These are phyloP conservation scores for Perkinsus olseni DNA, from an alignment of 169 alveolate species.

Conservation along the genomic window DNA sequence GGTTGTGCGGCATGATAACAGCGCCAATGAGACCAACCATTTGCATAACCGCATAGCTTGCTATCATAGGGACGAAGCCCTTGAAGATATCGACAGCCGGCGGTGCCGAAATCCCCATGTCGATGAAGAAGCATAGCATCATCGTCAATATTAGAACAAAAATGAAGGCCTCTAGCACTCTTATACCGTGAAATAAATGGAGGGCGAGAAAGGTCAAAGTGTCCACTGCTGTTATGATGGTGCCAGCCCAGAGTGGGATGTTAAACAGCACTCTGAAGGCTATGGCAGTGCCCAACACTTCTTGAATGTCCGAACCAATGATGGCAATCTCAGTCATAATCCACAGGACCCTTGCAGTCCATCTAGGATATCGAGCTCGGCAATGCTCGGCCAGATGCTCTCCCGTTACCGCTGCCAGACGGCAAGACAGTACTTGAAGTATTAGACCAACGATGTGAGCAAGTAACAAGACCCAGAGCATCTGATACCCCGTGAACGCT, in stretches of 20 bases:
- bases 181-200: conserved; percentile 29
- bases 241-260: conserved; percentile 46
- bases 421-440: conserved; percentile 42
- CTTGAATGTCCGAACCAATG: conserved; percentile 60
- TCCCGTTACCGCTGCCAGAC: conserved; percentile 48
- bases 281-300: conserved; percentile 52
- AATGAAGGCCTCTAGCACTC: conserved; percentile 41
- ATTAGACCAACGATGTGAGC: conserved; percentile 30
- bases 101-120: conserved; percentile 38
- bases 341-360: conserved; percentile 32
- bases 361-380: neutral
- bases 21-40: conserved; percentile 46
- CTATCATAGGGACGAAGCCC: conserved; percentile 21
- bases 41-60: neutral
- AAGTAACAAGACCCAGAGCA: neutral
- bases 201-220: conserved; percentile 40
- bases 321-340: conserved; percentile 54
- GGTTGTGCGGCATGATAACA: conserved; percentile 58
- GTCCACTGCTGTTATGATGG: conserved; percentile 41
- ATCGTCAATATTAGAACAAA: conserved; percentile 38
- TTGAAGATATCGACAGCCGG: conserved; percentile 18
- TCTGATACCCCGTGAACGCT: neutral
- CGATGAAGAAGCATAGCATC: conserved; percentile 47
- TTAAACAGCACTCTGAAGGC: conserved; percentile 46
- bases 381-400: conserved; percentile 39